These are phyloP conservation scores for Paecilomyces dactylethromorphus DNA, from an alignment of 2,329 filamentous ascomycete genomes.

Conservation along the genomic window DNA sequence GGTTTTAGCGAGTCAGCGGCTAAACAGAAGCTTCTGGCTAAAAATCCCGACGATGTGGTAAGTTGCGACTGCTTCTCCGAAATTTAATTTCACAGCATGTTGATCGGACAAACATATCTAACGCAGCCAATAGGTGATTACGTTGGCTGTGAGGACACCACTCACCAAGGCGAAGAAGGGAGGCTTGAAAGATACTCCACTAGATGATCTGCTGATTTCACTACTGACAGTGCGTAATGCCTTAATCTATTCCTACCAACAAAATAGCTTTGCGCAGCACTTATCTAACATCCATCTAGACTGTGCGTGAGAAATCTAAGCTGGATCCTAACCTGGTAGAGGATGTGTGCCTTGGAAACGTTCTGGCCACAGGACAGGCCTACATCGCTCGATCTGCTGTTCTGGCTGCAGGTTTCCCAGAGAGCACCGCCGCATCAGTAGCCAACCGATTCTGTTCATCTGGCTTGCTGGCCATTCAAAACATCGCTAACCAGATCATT, in stretches of 20 bases:
- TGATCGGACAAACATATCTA: background rate
- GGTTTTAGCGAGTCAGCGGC: slow-evolving; percentile 18
- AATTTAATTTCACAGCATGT: background rate
- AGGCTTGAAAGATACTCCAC: slow-evolving; percentile 31
- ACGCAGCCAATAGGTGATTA: slow-evolving; percentile 27
- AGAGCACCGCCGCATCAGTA: slow-evolving; percentile 68
- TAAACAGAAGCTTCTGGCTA: slow-evolving; percentile 24
- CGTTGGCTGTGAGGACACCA: slow-evolving; percentile 30
- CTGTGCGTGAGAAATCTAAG: slow-evolving; percentile 71
- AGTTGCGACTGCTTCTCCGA: slow-evolving; percentile 9
- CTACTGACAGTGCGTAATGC: slow-evolving; percentile 25
- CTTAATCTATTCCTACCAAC: background rate
- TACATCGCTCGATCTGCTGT: slow-evolving; percentile 85
- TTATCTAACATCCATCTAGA: slow-evolving; percentile 43
- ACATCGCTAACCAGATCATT: slow-evolving; percentile 86
- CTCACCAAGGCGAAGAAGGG: slow-evolving; percentile 35
- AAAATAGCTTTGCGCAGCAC: background rate
- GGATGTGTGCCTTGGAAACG: slow-evolving; percentile 81
- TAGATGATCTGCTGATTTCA: slow-evolving; percentile 31
- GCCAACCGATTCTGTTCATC: slow-evolving; percentile 89
- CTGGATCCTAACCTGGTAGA: slow-evolving; percentile 83
- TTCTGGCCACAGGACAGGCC: slow-evolving; percentile 79
- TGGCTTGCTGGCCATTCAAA: slow-evolving; percentile 80
- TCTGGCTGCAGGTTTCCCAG: slow-evolving; percentile 80
- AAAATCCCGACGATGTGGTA: slow-evolving; percentile 35